Percentiles rank a stretch among this genome's conserved stretches.
phyloP scores from a whole-genome alignment of 192 early-diverging fungal genomes.

The Thamnidium elegans region DNA sequence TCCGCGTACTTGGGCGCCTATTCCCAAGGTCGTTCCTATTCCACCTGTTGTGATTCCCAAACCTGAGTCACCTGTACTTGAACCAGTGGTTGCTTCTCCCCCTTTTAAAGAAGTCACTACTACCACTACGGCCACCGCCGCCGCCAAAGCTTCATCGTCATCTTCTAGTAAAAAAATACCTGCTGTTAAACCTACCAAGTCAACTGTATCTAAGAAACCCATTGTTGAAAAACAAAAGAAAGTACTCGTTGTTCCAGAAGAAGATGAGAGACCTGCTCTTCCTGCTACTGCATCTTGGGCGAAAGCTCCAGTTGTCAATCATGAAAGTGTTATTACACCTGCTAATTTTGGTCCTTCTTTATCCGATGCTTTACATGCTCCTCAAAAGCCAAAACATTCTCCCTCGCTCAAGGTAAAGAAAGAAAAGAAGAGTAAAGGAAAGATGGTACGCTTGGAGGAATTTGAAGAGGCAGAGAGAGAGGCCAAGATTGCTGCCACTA shows the following conservation, averaged over 20 bases:
- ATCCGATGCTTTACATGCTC: conserved; percentile 32
- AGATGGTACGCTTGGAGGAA: conserved; percentile 31
- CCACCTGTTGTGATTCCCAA: not conserved
- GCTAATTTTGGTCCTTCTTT: conserved; percentile 39
- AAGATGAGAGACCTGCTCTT: conserved; percentile 41
- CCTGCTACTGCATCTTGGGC: conserved; percentile 65
- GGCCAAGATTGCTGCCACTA: conserved; percentile 5
- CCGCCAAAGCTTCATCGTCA: not conserved
- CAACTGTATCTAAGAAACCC: not conserved
- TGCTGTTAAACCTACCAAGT: not conserved
- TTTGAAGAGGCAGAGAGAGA: conserved; percentile 24
- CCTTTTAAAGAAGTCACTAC: not conserved
- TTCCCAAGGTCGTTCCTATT: conserved; percentile 19
- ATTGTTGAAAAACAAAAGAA: not conserved
- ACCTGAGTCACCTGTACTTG: not conserved
- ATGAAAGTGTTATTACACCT: conserved; percentile 30
- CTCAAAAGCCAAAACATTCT: conserved; percentile 39
- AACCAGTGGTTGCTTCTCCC: not conserved
- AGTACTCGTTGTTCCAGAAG: not conserved
- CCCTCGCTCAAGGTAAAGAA: conserved; percentile 26
- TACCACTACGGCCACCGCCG: not conserved
- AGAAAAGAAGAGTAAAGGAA: conserved; percentile 30
- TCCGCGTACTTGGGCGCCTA: conserved; percentile 25
- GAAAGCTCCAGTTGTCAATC: conserved; percentile 14
- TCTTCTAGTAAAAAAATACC: not conserved